Conservation (phyloP, 306 rosid genomes). For the Phaseolus lunatus region DNA sequence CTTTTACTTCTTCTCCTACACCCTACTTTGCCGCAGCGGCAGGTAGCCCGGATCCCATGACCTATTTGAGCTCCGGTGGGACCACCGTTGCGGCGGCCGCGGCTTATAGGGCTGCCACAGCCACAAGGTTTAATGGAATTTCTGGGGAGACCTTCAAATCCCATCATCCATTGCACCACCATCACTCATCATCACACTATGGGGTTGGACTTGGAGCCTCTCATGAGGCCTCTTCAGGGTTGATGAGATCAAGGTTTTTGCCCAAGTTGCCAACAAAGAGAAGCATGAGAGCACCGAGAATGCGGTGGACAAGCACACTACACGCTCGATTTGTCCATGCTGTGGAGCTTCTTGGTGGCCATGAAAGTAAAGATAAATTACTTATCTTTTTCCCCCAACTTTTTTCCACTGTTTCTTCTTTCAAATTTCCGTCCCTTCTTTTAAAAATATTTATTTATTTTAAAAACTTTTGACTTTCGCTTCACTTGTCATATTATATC, state of each 20-base stretch:
- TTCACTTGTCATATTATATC: neutral
- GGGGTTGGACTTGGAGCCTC: conserved; percentile 53
- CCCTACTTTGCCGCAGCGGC: conserved; percentile 35
- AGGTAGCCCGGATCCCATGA: conserved; percentile 62
- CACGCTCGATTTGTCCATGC: conserved; percentile 93
- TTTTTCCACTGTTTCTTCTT: conserved; percentile 10
- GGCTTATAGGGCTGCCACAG: conserved; percentile 44
- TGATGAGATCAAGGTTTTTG: conserved; percentile 81
- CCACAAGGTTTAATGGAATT: conserved; percentile 61
- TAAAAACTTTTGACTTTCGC: conserved; percentile 2
- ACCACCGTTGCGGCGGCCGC: conserved; percentile 26
- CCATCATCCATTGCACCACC: conserved; percentile 65
- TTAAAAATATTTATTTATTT: neutral
- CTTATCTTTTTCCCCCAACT: neutral
- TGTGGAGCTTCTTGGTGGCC: conserved; percentile 97
- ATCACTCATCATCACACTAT: conserved; percentile 46
- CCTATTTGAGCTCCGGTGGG: conserved; percentile 46
- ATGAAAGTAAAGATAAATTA: conserved; percentile 65
- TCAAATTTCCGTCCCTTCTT: neutral
- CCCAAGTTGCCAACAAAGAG: conserved; percentile 78
- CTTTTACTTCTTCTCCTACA: conserved; percentile 41
- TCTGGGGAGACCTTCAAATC: conserved; percentile 57
- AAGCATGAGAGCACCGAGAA: conserved; percentile 93
- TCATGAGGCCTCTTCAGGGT: conserved; percentile 54
- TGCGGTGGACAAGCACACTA: conserved; percentile 93